phyloP scores from a whole-genome alignment of 129 eudicot species.

The Dittrichia graveolens region DNA sequence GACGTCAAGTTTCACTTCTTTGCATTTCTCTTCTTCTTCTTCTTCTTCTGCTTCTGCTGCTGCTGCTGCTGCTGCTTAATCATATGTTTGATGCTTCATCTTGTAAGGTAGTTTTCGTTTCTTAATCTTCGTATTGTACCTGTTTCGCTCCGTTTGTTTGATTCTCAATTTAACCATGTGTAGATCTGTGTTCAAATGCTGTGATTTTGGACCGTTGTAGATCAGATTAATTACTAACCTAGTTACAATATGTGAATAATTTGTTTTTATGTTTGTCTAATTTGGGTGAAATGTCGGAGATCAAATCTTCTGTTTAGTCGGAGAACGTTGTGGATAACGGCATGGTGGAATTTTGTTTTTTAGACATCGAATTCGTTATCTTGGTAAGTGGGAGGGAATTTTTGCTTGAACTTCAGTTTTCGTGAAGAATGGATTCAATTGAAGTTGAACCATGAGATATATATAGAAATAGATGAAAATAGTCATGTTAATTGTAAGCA shows the following conservation, averaged over 20 bases:
- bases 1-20: constrained; percentile 18
- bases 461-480: constrained; percentile 4
- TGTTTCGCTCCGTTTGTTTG: constrained; percentile 16
- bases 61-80: not conserved
- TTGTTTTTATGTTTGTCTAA: not conserved
- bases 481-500: not conserved
- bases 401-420: constrained; percentile 14
- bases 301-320: not conserved
- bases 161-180: constrained; percentile 24
- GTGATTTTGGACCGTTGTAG: constrained; percentile 23
- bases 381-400: not conserved
- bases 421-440: constrained; percentile 9
- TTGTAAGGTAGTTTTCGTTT: constrained; percentile 40
- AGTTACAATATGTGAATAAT: constrained; percentile 1
- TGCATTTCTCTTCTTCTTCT: constrained; percentile 5
- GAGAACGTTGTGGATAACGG: not conserved
- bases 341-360: not conserved
- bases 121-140: not conserved
- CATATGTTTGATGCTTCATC: constrained; percentile 20
- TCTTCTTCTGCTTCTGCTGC: no score
- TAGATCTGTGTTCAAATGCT: constrained; percentile 55
- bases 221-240: constrained; percentile 37
- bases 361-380: not conserved
- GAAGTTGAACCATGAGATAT: constrained; percentile 21
- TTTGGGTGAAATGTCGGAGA: constrained; percentile 2